Evolutionary conservation across 83 land plant genomes (phyloP), one percentile per base, ranked within the genome.

Genomic region (Thuja plicata): DNA sequence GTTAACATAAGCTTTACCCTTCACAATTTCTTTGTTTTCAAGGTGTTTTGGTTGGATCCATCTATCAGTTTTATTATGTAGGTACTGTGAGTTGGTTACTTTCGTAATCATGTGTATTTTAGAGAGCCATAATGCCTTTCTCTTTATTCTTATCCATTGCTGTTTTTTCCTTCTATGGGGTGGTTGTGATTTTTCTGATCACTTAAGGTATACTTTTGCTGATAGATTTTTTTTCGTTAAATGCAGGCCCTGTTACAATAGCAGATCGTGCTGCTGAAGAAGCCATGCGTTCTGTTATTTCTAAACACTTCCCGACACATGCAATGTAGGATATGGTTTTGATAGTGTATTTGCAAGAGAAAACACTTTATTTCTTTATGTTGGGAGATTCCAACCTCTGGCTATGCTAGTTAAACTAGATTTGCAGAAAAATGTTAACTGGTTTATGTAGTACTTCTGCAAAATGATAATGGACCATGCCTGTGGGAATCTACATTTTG

Each of bases 171-270:
- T 27, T 66, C 2, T 27, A 1, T 27, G 32, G 30, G n/a, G 32
- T 66, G 5, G 5, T 62, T 66, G 32, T 66, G n/a, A 27, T 66
- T 27, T 66, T 19, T 3, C 0, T 60, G 70, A 19, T 6, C 7
- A 60, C 8, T 21, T 27, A 60, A 66, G n/a, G 8, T 27, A 27
- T 8, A 24, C 30, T 66, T 66, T 66, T 66, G 3, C 30, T 66
- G 73, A 66, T 66, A 66, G 32, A 24, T 27, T 66, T 66, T 27
- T 43, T 66, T 66, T 66, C 8, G 16, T 54, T 66, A 66, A 66
- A 66, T 74, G 90, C 87, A 97, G 99, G 99, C 89, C 99, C 99
- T 87, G 99, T 97, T 15, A 97, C 99, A n/a, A 94, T 97, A 80
- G 99, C 98, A 46, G 99, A 97, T 86, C 92, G 91, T 70, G 90